Conservation (phyloP, 192 early-diverging fungal genomes). For the Diversispora epigaea region DNA sequence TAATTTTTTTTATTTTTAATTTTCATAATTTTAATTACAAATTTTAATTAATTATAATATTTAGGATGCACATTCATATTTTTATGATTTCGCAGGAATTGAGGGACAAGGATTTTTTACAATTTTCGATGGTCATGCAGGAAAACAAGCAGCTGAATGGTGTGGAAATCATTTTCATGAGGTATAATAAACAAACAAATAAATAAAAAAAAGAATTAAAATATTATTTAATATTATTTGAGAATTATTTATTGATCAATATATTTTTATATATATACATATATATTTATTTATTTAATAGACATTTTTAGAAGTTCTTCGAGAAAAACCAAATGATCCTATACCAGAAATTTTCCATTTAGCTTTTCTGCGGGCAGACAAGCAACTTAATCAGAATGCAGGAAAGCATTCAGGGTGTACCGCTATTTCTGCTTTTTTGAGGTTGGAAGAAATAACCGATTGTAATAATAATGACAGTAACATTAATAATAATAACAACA, state of each 20-base stretch:
- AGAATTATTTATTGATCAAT: too few relatives aligned
- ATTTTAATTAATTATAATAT: too few relatives aligned
- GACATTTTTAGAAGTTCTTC: conserved; percentile 66
- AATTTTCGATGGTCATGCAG: conserved; percentile 97
- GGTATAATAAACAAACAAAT: conserved; percentile 43
- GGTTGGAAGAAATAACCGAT: too few relatives aligned
- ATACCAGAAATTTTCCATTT: conserved; percentile 82
- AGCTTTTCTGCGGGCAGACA: conserved; percentile 81
- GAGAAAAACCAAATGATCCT: conserved; percentile 52
- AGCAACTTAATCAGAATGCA: conserved; percentile 72
- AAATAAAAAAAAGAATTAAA: neutral
- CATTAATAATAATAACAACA: too few relatives aligned
- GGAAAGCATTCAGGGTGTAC: conserved; percentile 90
- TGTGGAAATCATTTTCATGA: conserved; percentile 86
- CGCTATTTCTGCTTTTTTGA: conserved; percentile 78
- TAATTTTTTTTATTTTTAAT: too few relatives aligned
- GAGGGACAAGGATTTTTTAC: conserved; percentile 88
- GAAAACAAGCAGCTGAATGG: conserved; percentile 92
- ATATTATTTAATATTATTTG: too few relatives aligned
- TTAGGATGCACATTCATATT: conserved; percentile 84
- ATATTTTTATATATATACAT: too few relatives aligned
- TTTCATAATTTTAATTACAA: too few relatives aligned
- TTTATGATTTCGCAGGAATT: conserved; percentile 80
- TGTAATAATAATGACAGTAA: too few relatives aligned
- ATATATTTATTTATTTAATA: conserved; percentile 27